Conservation (phyloP, 169 alveolate genomes). For the Eimeria praecox region DNA sequence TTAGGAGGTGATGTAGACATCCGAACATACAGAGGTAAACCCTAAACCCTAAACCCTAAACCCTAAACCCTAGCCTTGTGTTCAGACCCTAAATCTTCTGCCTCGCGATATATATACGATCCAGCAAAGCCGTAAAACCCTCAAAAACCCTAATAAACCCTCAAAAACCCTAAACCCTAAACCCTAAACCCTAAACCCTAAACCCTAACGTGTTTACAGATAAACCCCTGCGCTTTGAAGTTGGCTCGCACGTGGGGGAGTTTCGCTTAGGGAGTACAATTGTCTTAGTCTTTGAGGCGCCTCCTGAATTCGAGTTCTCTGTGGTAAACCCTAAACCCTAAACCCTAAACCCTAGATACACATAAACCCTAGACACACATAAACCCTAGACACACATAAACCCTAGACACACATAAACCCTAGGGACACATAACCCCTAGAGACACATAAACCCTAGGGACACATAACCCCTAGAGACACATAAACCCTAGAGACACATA, state of each 20-base stretch:
- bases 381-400: constrained; percentile 4
- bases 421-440: too few species aligned
- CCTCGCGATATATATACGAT: too few species aligned
- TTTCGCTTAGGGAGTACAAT: constrained; percentile 94
- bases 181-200: constrained; percentile 33
- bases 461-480: too few species aligned
- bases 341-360: constrained; percentile 18
- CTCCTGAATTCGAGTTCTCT: constrained; percentile 86
- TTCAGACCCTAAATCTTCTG: not conserved
- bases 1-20: constrained; percentile 71
- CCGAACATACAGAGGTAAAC: constrained; percentile 46
- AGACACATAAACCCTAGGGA: too few species aligned
- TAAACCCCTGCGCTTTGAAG: constrained; percentile 69
- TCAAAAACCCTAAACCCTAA: constrained; percentile 2
- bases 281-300: constrained; percentile 91
- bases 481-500: too few species aligned
- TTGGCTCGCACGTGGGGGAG: constrained; percentile 94
- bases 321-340: constrained; percentile 79
- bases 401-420: not conserved
- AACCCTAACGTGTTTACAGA: constrained; percentile 35
- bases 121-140: too few species aligned
- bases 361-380: not conserved
- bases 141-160: not conserved
- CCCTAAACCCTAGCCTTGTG: constrained; percentile 63
- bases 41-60: constrained; percentile 60